These are phyloP conservation scores for Tylopilus sp. DNA, from an alignment of 768 basidiomycete genomes.

Conservation along the genomic window DNA sequence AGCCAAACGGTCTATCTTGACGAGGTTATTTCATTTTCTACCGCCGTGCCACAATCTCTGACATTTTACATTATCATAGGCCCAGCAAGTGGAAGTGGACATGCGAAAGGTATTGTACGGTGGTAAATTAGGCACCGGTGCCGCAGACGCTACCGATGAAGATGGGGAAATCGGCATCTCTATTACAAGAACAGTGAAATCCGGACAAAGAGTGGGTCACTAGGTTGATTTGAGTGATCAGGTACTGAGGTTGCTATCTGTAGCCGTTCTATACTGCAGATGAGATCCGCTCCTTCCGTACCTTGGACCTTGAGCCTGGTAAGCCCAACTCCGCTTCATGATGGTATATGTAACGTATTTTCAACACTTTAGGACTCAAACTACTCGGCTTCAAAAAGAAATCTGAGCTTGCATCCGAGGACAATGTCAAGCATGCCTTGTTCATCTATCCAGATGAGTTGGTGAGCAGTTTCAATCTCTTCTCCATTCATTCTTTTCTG, in stretches of 20 bases:
- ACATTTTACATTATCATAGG: slow-evolving; percentile 18
- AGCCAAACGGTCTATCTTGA: slow-evolving; percentile 74
- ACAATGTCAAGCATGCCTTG: slow-evolving; percentile 87
- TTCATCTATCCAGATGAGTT: slow-evolving; percentile 93
- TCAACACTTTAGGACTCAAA: slow-evolving; percentile 59
- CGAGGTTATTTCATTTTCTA: slow-evolving; percentile 38
- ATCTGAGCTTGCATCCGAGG: slow-evolving; percentile 69
- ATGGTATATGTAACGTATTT: neutral
- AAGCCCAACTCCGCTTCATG: slow-evolving; percentile 10
- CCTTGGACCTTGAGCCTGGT: slow-evolving; percentile 77
- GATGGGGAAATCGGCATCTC: slow-evolving; percentile 39
- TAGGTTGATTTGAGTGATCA: neutral
- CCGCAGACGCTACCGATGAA: slow-evolving; percentile 25
- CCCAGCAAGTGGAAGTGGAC: slow-evolving; percentile 28
- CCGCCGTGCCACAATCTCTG: neutral
- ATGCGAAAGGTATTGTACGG: slow-evolving; percentile 27
- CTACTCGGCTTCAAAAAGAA: slow-evolving; percentile 89
- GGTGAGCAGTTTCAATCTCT: slow-evolving; percentile 40
- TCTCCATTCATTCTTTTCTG: neutral
- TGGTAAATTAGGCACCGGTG: slow-evolving; percentile 37
- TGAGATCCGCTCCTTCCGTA: slow-evolving; percentile 78
- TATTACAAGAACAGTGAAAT: slow-evolving; percentile 43
- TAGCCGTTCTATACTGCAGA: slow-evolving; percentile 86
- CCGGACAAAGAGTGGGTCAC: slow-evolving; percentile 46
- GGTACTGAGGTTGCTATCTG: slow-evolving; percentile 4